phyloP scores from a whole-genome alignment of 441 rosid genomes.

The Theobroma grandiflorum region DNA sequence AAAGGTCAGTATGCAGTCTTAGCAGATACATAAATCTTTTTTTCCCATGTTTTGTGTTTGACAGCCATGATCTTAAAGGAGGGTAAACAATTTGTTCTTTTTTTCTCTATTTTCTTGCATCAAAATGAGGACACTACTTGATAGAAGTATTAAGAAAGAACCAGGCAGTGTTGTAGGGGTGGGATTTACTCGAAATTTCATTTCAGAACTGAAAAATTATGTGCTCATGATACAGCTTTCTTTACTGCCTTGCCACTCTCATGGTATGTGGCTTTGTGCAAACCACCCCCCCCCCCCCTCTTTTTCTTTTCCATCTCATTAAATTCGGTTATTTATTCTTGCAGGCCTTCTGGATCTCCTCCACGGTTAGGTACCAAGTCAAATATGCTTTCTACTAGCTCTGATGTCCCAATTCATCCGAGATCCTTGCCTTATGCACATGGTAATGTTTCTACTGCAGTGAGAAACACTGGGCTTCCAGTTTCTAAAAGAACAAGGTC shows the following conservation, averaged over 20 bases:
- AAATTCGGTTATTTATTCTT: conserved; percentile 31
- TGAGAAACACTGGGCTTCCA: conserved; percentile 43
- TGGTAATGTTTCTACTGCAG: conserved; percentile 34
- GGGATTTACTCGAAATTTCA: neutral
- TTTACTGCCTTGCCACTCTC: conserved; percentile 8
- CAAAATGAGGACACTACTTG: neutral
- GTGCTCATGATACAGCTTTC: neutral
- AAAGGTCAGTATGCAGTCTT: conserved; percentile 52
- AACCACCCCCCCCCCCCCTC: conserved; percentile 24
- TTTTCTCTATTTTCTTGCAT: neutral
- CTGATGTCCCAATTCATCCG: conserved; percentile 52
- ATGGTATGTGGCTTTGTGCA: conserved; percentile 1
- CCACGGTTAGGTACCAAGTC: conserved; percentile 51
- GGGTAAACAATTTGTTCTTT: neutral
- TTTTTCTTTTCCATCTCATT: conserved; percentile 15
- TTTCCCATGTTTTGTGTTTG: conserved; percentile 15
- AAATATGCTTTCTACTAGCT: conserved; percentile 39
- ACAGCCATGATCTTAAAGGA: neutral
- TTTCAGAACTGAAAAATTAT: neutral
- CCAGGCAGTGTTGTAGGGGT: neutral
- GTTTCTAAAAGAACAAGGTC: conserved; percentile 79
- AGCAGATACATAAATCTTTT: conserved; percentile 30
- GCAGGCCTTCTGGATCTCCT: conserved; percentile 63
- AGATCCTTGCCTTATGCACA: conserved; percentile 43
- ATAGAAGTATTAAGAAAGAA: neutral